Evolutionary conservation across 768 basidiomycete genomes (phyloP), one percentile per base, ranked within the genome.

Genomic region (Tulasnella calospora): DNA sequence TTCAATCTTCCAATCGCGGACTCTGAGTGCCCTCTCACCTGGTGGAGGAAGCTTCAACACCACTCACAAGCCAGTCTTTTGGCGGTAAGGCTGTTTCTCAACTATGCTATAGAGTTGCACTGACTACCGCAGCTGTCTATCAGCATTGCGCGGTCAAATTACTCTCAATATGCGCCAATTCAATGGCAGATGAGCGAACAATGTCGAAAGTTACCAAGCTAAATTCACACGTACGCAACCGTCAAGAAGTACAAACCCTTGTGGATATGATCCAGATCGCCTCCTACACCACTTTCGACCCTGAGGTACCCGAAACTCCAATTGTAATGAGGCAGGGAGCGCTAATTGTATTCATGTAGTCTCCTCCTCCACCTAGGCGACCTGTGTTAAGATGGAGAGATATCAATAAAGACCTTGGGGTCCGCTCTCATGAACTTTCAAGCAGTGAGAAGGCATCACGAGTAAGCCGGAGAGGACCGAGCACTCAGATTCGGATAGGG

Each of bases 161-260:
- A 0, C 84, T 81, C 74, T 83, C 84, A 0, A 82, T 82, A 4
- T 79, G 83, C 30, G 83, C 85, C 2, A 83, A 83, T 78, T 85
- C 85, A 8, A 86, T 86, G 84, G 84, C 84, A 12, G 85, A 86
- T 79, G 84, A 86, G 77, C 81, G 83, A 9, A 84, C 85, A 0
- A 83, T 83, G 81, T 85, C 85, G 1, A 81, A 80, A 10, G 41
- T 86, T 57, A 84, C 84, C 51, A 51, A 51, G 51, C 51, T 7
- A 81, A 82, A 82, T 72, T 84, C 27, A 84, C 85, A 79, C 79
- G 82, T 10, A 61, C 81, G 83, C 13, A 83, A 82, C 69, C 79
- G 80, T 27, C 84, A 84, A 79, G 81, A 19, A 55, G 80, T 21
- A 27, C 83, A 70, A 80, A 83, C 33, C 81, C 82, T 79, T 82